These are phyloP conservation scores for Eucalyptus regnans DNA, from an alignment of 345 rosid genomes.

Conservation along the genomic window DNA sequence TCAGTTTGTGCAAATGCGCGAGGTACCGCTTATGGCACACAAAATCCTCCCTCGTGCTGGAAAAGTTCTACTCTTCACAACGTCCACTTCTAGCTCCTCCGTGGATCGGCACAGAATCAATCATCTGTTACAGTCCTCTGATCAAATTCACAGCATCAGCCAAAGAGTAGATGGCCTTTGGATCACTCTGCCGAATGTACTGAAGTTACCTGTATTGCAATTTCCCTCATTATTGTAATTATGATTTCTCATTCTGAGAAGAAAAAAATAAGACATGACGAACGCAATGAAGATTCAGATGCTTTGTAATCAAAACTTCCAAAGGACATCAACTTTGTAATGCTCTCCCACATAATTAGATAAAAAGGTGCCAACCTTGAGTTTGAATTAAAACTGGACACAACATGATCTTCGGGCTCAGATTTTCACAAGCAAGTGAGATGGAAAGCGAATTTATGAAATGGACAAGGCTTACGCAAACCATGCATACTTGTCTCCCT, in stretches of 20 bases:
- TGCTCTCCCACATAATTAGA: neutral
- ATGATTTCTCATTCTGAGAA: neutral
- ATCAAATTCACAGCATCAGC: neutral
- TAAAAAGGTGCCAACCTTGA: neutral
- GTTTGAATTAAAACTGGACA: neutral
- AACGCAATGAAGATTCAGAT: neutral
- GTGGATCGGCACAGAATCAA: neutral
- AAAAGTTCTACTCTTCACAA: neutral
- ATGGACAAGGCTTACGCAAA: neutral
- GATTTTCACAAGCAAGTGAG: neutral
- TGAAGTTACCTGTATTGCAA: neutral
- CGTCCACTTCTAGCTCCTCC: neutral
- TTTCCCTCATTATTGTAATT: neutral
- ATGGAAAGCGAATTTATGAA: neutral
- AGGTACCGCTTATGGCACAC: constrained; percentile 3
- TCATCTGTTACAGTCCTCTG: neutral
- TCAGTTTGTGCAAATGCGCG: constrained; percentile 4
- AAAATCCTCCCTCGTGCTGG: constrained; percentile 6
- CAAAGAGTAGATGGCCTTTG: neutral
- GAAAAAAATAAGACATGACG: neutral
- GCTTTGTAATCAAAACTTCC: neutral
- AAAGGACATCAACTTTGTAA: neutral
- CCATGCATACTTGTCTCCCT: neutral
- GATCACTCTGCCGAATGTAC: neutral
- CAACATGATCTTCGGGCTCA: neutral